These are phyloP conservation scores for Yarrowia deformans DNA, from an alignment of 805 yeast genomes.

Conservation along the genomic window DNA sequence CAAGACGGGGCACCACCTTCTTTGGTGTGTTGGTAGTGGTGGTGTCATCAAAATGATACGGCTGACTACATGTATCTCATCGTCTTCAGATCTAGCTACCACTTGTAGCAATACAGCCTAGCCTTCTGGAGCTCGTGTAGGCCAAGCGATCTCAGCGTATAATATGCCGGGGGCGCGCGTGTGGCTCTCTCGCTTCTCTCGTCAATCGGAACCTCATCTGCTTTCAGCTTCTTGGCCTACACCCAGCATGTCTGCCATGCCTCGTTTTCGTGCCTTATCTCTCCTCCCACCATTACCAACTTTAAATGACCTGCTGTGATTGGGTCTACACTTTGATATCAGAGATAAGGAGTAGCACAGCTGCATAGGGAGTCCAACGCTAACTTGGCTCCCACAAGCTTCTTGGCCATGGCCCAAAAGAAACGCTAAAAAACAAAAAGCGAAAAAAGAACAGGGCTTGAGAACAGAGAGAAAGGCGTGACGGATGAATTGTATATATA, in stretches of 20 bases:
- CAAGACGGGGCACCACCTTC: too few relatives aligned
- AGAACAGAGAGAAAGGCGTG: too few relatives aligned
- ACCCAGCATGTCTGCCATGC: constrained; percentile 9
- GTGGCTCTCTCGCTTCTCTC: constrained; percentile 4
- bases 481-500: neutral
- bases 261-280: constrained; percentile 39
- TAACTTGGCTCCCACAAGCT: neutral
- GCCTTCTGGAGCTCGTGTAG: neutral
- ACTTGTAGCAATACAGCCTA: neutral
- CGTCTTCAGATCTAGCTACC: neutral
- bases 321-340: constrained; percentile 29
- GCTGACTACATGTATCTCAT: neutral
- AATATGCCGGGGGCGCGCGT: neutral
- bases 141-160: constrained; percentile 22
- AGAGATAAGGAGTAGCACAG: constrained; percentile 33
- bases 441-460: neutral
- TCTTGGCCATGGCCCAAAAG: neutral
- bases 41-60: neutral
- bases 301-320: constrained; percentile 1
- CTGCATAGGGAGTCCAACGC: constrained; percentile 16
- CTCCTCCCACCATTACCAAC: constrained; percentile 19
- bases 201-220: neutral
- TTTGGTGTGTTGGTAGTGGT: too few relatives aligned
- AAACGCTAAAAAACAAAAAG: neutral
- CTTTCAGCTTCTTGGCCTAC: constrained; percentile 19